These are phyloP conservation scores for Salix dunnii DNA, from an alignment of 345 rosid genomes.

Conservation along the genomic window DNA sequence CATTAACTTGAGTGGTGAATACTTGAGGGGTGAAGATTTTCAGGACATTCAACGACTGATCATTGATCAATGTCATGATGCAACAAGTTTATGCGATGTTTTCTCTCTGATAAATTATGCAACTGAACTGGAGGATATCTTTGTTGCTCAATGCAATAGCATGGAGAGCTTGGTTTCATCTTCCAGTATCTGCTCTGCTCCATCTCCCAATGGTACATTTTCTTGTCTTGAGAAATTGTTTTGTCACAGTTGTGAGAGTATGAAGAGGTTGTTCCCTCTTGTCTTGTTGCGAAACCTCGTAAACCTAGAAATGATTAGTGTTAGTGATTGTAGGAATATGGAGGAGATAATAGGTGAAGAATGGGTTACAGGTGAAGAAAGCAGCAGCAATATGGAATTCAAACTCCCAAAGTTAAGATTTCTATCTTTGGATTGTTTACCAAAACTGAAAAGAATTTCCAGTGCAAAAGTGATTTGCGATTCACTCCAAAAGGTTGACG, in stretches of 20 bases:
- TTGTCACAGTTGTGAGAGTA: too few species aligned
- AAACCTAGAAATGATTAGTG: neutral
- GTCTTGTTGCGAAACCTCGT: too few species aligned
- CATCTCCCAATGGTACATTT: neutral
- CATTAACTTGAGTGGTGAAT: too few species aligned
- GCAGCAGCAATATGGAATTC: neutral
- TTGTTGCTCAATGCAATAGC: neutral
- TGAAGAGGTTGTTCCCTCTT: constrained; percentile 11
- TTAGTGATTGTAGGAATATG: neutral
- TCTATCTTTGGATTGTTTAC: too few species aligned
- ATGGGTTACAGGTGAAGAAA: neutral
- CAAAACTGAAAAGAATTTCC: constrained; percentile 11
- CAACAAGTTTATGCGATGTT: neutral
- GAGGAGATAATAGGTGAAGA: constrained; percentile 23
- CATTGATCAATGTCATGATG: neutral
- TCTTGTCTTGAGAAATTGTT: too few species aligned
- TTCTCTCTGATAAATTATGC: neutral
- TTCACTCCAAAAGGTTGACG: too few species aligned
- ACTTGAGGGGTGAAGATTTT: neutral
- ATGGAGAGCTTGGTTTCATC: too few species aligned
- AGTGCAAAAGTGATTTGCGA: too few species aligned
- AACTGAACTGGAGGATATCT: neutral
- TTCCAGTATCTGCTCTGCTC: too few species aligned
- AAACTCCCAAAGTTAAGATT: constrained; percentile 11
- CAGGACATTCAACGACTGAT: neutral